Base-by-base conservation (phyloP, 805 yeast species). In the Ogataea wickerhamii region DNA sequence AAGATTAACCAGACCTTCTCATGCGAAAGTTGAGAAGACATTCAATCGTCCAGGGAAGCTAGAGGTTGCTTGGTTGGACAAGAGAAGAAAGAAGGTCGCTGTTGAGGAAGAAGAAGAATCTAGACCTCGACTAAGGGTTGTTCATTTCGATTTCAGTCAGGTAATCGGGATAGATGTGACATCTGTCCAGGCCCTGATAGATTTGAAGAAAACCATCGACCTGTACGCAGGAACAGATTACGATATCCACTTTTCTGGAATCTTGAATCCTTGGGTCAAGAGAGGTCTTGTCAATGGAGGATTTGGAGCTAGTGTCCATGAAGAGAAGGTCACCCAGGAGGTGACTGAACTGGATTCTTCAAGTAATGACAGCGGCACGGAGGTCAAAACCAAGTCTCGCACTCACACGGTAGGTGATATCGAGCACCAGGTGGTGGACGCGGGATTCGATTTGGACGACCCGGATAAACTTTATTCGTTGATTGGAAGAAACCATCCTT, bases 11-110 rank as follows among this genome's bases (percentile, higher is more conserved):
- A 73, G 73, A 49, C 74, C 83, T 36, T 88, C 88, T 20, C 56
- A 34, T 60, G 51, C 40, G 55, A 67, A 50, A 48, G 67, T 41
- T 54, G 65, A 20, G 78, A 83, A 29, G 81, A 82, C 95, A 14
- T 89, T 96, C 95, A 88, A 88, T 57, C 91, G 88, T 54, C 88
- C 88, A 11, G 94, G 94, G 46, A 85, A 72, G 28, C 63, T 71
- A 44, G 58, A 53, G 31, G 62, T 68, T 58, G 60, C 50, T 5
- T 49, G 67, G 47, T 36, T 38, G 32, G 41, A 35, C 41, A 51
- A 18, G 45, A 7, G 29, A 8, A 41, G 6, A 43, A 44, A 34
- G 34, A 50, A 43, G 7, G 47, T 36, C 4, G 50, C 42, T 4
- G 58, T 51, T 7, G 66, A 38, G 4, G 66, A 45, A 14, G 61